Evolutionary conservation across 441 rosid genomes (phyloP).

Genomic region (Bocquillonia castaneifolia): DNA sequence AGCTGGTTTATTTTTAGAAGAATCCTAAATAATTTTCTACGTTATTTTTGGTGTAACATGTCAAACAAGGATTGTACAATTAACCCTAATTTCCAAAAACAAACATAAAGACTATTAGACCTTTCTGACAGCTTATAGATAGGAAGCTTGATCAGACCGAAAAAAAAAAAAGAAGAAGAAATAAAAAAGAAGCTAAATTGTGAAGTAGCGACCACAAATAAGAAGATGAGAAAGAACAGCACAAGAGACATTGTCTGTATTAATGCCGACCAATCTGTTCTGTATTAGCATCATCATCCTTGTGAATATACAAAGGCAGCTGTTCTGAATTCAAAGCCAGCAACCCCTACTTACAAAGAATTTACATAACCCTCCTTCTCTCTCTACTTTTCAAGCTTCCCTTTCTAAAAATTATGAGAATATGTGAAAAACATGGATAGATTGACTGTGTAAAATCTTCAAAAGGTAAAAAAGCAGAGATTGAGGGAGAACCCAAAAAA

Average conservation of each 20-base stretch:
- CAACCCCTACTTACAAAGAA: conserved; percentile 36
- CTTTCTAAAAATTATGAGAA: conserved; percentile 13
- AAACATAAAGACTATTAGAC: too few species aligned
- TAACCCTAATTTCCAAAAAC: too few species aligned
- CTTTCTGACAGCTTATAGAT: too few species aligned
- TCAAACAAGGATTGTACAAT: too few species aligned
- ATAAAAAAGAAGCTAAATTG: too few species aligned
- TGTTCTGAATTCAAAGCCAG: conserved; percentile 27
- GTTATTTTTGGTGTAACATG: too few species aligned
- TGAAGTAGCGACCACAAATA: too few species aligned
- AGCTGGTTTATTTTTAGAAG: too few species aligned
- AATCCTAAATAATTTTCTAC: too few species aligned
- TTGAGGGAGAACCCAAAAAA: not conserved
- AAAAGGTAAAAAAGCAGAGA: not conserved
- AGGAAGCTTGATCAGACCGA: too few species aligned
- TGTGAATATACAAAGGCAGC: conserved; percentile 34
- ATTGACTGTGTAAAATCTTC: not conserved
- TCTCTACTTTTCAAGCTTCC: conserved; percentile 21
- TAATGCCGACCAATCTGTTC: conserved; percentile 1
- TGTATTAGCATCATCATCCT: conserved; percentile 12
- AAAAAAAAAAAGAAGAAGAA: too few species aligned
- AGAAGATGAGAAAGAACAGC: not conserved
- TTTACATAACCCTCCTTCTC: conserved; percentile 26
- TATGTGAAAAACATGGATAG: not conserved
- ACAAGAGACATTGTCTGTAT: not conserved